A percentile compares a stretch with the other conserved stretches of the same genome.
These are phyloP conservation scores for Malassezia globosa DNA, from an alignment of 1,284 basidiomycete species.

Conservation along the genomic window DNA sequence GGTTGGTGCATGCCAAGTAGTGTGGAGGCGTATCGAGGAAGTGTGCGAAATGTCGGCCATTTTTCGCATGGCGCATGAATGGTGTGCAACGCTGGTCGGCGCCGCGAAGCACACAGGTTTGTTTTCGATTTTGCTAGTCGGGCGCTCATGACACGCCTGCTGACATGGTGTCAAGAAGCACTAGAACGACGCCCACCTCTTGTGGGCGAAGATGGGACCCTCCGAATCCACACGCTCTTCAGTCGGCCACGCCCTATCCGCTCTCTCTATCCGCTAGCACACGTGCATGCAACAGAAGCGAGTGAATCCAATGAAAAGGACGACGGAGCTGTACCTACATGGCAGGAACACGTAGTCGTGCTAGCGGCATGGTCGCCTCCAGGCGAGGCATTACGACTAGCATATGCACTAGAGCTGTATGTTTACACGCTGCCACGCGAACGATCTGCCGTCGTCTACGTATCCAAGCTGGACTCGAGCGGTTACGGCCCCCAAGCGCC, in stretches of 20 bases:
- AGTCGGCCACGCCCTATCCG: conserved; percentile 30
- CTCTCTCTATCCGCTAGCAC: conserved; percentile 40
- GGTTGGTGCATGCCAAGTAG: no score
- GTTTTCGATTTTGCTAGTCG: no score
- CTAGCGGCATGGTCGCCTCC: conserved; percentile 18
- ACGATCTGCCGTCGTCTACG: conserved; percentile 65
- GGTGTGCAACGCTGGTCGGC: neutral
- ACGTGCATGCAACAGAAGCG: conserved; percentile 23
- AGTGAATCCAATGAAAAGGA: neutral
- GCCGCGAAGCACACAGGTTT: no score
- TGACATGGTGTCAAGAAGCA: neutral
- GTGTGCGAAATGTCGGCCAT: no score
- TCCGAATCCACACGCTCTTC: conserved; percentile 32
- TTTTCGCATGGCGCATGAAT: neutral
- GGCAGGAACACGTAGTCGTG: conserved; percentile 24
- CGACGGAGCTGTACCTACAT: conserved; percentile 10
- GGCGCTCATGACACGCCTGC: neutral
- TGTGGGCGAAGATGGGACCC: conserved; percentile 15
- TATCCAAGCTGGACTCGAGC: conserved; percentile 87
- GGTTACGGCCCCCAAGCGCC: conserved; percentile 55
- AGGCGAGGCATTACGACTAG: conserved; percentile 47
- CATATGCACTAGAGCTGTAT: conserved; percentile 68
- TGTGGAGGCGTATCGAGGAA: neutral
- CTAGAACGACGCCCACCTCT: conserved; percentile 15
- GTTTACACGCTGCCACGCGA: conserved; percentile 66